Evolutionary conservation across 495 filamentous ascomycete genomes (phyloP).

Genomic region (Penicillium longicatenatum): DNA sequence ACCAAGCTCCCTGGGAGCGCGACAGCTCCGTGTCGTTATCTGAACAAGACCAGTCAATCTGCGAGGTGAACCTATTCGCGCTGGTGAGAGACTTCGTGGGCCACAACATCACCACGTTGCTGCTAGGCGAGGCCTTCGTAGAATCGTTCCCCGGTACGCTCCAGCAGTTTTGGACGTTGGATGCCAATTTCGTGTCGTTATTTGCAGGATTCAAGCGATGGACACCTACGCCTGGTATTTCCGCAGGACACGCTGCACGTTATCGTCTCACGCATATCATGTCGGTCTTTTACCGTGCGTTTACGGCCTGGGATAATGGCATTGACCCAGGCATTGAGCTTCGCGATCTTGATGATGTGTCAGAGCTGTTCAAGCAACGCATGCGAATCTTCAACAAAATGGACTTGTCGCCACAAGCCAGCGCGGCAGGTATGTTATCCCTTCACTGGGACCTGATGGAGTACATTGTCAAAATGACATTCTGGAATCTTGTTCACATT

Average conservation of each 20-base stretch:
- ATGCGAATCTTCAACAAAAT: constrained; percentile 39
- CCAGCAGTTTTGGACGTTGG: constrained; percentile 56
- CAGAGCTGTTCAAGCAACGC: constrained; percentile 47
- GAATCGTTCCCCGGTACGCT: constrained; percentile 56
- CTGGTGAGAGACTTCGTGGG: constrained; percentile 59
- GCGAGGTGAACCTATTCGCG: constrained; percentile 53
- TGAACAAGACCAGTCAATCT: constrained; percentile 35
- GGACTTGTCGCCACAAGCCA: constrained; percentile 32
- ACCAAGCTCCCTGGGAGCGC: constrained; percentile 64
- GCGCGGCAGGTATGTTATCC: constrained; percentile 39
- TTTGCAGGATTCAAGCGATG: constrained; percentile 54
- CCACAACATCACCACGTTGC: constrained; percentile 46
- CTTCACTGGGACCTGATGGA: constrained; percentile 57
- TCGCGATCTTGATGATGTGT: constrained; percentile 56
- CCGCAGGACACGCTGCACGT: constrained; percentile 54
- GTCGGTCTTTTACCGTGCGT: constrained; percentile 50
- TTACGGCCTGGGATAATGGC: constrained; percentile 48
- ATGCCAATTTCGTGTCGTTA: constrained; percentile 54
- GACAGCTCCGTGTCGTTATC: constrained; percentile 38
- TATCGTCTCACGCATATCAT: constrained; percentile 50
- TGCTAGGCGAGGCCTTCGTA: constrained; percentile 58
- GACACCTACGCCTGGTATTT: constrained; percentile 51
- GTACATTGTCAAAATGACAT: constrained; percentile 53
- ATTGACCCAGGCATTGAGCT: constrained; percentile 48
- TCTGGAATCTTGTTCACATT: constrained; percentile 60